Conservation (phyloP, 2,329 filamentous ascomycete genomes). For the Sporothrix schenckii region DNA sequence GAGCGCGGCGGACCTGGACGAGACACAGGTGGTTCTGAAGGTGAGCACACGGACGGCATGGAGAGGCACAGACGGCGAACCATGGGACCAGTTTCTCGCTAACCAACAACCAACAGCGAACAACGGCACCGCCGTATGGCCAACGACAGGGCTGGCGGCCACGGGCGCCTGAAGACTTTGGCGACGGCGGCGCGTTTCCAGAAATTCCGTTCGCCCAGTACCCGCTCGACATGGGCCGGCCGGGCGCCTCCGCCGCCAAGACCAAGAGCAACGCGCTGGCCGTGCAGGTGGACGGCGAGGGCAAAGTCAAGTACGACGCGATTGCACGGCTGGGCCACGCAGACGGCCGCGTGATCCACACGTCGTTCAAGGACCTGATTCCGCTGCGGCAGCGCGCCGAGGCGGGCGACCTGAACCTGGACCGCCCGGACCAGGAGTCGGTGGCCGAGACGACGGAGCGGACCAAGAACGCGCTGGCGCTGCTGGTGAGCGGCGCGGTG, state of each 20-base stretch:
- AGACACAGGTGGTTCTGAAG: slow-evolving; percentile 81
- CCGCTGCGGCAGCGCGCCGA: slow-evolving; percentile 90
- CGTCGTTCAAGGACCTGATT: slow-evolving; percentile 96
- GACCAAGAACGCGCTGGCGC: slow-evolving; percentile 83
- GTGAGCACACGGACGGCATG: slow-evolving; percentile 42
- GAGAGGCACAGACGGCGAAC: not conserved
- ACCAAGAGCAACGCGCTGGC: slow-evolving; percentile 81
- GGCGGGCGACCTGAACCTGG: slow-evolving; percentile 85
- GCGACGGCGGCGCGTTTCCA: slow-evolving; percentile 73
- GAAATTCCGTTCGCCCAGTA: slow-evolving; percentile 79
- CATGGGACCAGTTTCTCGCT: no score
- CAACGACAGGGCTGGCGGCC: slow-evolving; percentile 90
- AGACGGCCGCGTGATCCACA: slow-evolving; percentile 82
- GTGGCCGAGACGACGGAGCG: slow-evolving; percentile 82
- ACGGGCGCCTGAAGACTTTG: slow-evolving; percentile 85
- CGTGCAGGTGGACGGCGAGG: slow-evolving; percentile 87
- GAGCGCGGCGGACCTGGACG: slow-evolving; percentile 76
- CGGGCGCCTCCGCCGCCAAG: slow-evolving; percentile 54
- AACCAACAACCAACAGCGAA: slow-evolving; percentile 54
- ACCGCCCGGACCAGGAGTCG: slow-evolving; percentile 80
- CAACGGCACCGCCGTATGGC: slow-evolving; percentile 84
- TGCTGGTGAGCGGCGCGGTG: slow-evolving; percentile 80
- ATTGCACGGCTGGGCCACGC: slow-evolving; percentile 88
- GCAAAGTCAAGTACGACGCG: slow-evolving; percentile 94
- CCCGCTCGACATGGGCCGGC: slow-evolving; percentile 90